These are phyloP conservation scores for Ogataea saltuana DNA, from an alignment of 805 yeast genomes.

Conservation along the genomic window DNA sequence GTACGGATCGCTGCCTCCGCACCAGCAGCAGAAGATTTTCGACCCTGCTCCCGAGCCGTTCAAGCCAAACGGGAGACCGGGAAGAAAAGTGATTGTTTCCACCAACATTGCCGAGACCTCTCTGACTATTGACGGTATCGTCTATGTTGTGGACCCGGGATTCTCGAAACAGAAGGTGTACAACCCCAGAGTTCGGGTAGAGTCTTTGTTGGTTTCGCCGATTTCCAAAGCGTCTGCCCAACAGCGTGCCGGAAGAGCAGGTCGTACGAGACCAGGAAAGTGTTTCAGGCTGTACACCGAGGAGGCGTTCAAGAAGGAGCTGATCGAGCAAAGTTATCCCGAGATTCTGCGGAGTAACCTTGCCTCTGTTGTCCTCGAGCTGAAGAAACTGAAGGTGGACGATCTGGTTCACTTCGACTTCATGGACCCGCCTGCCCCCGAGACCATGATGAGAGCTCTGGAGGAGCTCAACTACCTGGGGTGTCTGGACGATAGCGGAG, in stretches of 20 bases:
- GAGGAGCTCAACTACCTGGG: slow-evolving; percentile 91
- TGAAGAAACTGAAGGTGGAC: slow-evolving; percentile 92
- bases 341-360: slow-evolving; percentile 90
- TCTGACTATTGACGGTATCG: slow-evolving; percentile 95
- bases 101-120: slow-evolving; percentile 98
- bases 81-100: slow-evolving; percentile 87
- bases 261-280: slow-evolving; percentile 98
- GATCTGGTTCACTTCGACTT: slow-evolving; percentile 97
- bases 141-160: slow-evolving; percentile 96
- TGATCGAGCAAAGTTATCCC: slow-evolving; percentile 94
- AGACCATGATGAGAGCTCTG: slow-evolving; percentile 98
- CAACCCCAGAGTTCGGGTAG: slow-evolving; percentile 94
- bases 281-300: slow-evolving; percentile 96
- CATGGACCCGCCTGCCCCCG: slow-evolving; percentile 99
- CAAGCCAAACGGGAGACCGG: slow-evolving; percentile 80
- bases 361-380: slow-evolving; percentile 86
- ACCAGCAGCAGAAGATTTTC: slow-evolving; percentile 91
- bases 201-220: slow-evolving; percentile 90
- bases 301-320: slow-evolving; percentile 91
- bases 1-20: slow-evolving; percentile 95
- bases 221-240: slow-evolving; percentile 97
- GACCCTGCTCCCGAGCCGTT: slow-evolving; percentile 83
- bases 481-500: slow-evolving; percentile 91
- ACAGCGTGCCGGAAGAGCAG: slow-evolving; percentile 99
- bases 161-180: slow-evolving; percentile 95